Evolutionary conservation across 441 rosid genomes (phyloP), one percentile per base, ranked within the genome.

Genomic region (Gossypium lobatum): DNA sequence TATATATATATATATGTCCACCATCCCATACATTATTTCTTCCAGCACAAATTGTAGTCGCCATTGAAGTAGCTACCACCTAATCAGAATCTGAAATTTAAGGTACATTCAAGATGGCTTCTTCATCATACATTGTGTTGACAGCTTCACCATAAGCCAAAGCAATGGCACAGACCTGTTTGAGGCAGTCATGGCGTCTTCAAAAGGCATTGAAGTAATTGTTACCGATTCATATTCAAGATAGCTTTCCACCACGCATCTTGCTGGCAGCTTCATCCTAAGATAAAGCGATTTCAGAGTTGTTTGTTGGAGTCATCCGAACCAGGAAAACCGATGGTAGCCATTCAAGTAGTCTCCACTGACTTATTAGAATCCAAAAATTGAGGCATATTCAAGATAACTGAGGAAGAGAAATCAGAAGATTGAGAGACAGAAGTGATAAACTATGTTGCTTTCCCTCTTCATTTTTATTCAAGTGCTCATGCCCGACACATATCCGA

Each of bases 81-180:
- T 73, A 78, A 34, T 75, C 71, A n/a, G 75, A 72, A 34, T 72
- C 80, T 52, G 28, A 74, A 11, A 45, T 1, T 14, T 71, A 73
- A 0, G 91, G 91, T 59, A 83, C 74, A 69, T 93, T 93, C 17
- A 23, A 23, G 25, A 23, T 23, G 25, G 25, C 25, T 39, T 11
- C 67, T 4, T 81, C 48, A 20, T 95, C 93, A 31, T 91, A 87
- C 87, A 93, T 82, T 1, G 87, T 86, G 26, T 67, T 77, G 0
- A 96, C 97, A 59, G 97, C 97, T 20, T 84, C 84, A 53, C 91
- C 96, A 72, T 93, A 93, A 8, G 96, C 95, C 60, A 80, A 64
- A 1, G 97, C 96, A 69, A 95, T 96, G 37, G 37, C 37, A 31
- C 50, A 9, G 50, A 13, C 50, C 13, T 45, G 50, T 26, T 93